These are phyloP conservation scores for Cercospora citrullina DNA, from an alignment of 2,329 filamentous ascomycete genomes.

Conservation along the genomic window DNA sequence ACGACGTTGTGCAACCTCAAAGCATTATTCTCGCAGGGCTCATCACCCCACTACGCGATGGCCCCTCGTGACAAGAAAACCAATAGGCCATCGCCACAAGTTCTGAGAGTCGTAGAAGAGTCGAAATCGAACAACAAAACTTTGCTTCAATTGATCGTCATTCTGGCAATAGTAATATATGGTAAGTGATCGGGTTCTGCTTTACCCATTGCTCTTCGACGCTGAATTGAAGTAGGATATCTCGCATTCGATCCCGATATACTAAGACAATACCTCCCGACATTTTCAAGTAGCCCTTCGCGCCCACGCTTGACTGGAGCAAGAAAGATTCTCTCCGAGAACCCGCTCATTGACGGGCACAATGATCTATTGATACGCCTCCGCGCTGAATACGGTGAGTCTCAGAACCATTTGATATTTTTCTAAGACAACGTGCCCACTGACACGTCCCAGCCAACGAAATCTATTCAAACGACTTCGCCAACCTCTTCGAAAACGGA, in stretches of 20 bases:
- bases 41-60: too few relatives aligned
- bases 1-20: neutral
- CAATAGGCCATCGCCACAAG: slow-evolving; percentile 3
- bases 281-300: neutral
- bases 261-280: slow-evolving; percentile 12
- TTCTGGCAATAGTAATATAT: slow-evolving; percentile 19
- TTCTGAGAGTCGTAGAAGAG: slow-evolving; percentile 18
- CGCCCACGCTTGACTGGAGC: slow-evolving; percentile 22
- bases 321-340: slow-evolving; percentile 30
- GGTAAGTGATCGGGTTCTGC: neutral
- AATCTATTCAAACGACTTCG: slow-evolving; percentile 69
- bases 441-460: slow-evolving; percentile 55
- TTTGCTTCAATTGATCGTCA: slow-evolving; percentile 20
- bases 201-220: too few relatives aligned
- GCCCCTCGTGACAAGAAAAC: slow-evolving; percentile 1
- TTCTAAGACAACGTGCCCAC: neutral
- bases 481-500: slow-evolving; percentile 70
- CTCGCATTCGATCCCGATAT: slow-evolving; percentile 17
- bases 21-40: neutral
- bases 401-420: too few relatives aligned
- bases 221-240: neutral
- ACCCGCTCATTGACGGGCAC: slow-evolving; percentile 66
- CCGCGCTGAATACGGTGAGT: slow-evolving; percentile 57
- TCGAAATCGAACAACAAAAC: slow-evolving; percentile 18
- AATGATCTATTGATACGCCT: slow-evolving; percentile 81